Base-by-base conservation (phyloP, 768 basidiomycete species). In the Suillus subaureus region DNA sequence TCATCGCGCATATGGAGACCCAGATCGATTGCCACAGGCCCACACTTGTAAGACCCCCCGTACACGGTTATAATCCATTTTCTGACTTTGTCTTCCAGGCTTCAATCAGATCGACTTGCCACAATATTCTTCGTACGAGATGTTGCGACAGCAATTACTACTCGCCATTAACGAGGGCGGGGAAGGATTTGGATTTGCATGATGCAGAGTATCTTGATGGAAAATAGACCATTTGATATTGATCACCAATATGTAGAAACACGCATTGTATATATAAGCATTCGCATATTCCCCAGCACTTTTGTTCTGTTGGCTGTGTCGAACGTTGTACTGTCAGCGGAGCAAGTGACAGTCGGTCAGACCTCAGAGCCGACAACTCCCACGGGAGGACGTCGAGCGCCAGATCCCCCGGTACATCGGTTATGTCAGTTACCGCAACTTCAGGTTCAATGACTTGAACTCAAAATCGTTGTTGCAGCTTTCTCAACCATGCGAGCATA, bases 51-150 rank as follows among this genome's bases (percentile, higher is more conserved):
- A 71, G 91, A 79, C 7, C 33, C 7, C 33, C 12, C 45, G 40
- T 63, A 65, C 47, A 62, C 11, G 61, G 31, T 28, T 28, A 7
- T 40, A n/a, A 37, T 62, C 16, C 26, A 18, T 21, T 23, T 69
- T 13, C 57, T 73, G 65, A 71, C 63, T 72, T 43, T 60, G 33
- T 61, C 56, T 42, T 68, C 3, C 64, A 95, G 93, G 93, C 76
- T 96, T 96, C 85, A 95, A 96, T 76, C 93, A 96, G 75, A 94
- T 95, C 65, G 95, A 97, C 76, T 84, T 99, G 52, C 96, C 97
- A 0, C 92, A 92, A 69, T 99, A 97, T 76, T 91, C 93, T 3
- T 94, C 93, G 21, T 99, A 99, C 73, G 97, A 99, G 75, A 96
- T 96, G 86, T 85, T 99, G 68, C 88, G 97, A 33, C 92, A 93